A percentile compares a stretch with the other conserved stretches of the same genome.
Evolutionary conservation across 164 flowering plant genomes (phyloP).

Genomic region (Liquidambar formosana): DNA sequence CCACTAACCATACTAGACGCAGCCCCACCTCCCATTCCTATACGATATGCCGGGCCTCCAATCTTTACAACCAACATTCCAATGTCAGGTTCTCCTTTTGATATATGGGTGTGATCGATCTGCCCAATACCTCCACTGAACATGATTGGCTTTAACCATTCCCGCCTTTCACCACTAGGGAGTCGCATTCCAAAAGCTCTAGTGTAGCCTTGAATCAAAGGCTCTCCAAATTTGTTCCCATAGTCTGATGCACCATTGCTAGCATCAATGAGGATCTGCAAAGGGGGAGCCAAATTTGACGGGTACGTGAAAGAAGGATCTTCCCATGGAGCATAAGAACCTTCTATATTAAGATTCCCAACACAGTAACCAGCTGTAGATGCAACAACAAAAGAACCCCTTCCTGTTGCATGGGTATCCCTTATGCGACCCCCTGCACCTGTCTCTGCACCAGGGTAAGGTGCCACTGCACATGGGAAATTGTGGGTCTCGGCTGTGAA

Average conservation of each 20-base stretch:
- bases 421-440: slow-evolving; percentile 97
- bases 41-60: slow-evolving; percentile 97
- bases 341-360: slow-evolving; percentile 87
- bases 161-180: slow-evolving; percentile 84
- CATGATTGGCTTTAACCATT: slow-evolving; percentile 97
- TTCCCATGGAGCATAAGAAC: slow-evolving; percentile 94
- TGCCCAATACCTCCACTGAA: slow-evolving; percentile 96
- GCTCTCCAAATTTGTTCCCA: slow-evolving; percentile 97
- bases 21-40: slow-evolving; percentile 99
- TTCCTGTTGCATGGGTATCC: slow-evolving; percentile 96
- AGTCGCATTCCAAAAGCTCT: slow-evolving; percentile 96
- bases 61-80: slow-evolving; percentile 96
- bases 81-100: slow-evolving; percentile 87
- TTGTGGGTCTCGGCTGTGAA: slow-evolving; percentile 98
- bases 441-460: slow-evolving; percentile 96
- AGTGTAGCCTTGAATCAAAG: slow-evolving; percentile 89
- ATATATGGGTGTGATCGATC: slow-evolving; percentile 80
- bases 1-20: slow-evolving; percentile 99
- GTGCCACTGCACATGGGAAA: slow-evolving; percentile 98
- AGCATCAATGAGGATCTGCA: slow-evolving; percentile 87
- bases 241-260: slow-evolving; percentile 98
- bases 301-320: slow-evolving; percentile 79
- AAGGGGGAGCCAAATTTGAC: slow-evolving; percentile 78
- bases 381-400: slow-evolving; percentile 88
- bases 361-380: slow-evolving; percentile 96